phyloP scores from a whole-genome alignment of 805 yeast species.

The Ogataea angusta region DNA sequence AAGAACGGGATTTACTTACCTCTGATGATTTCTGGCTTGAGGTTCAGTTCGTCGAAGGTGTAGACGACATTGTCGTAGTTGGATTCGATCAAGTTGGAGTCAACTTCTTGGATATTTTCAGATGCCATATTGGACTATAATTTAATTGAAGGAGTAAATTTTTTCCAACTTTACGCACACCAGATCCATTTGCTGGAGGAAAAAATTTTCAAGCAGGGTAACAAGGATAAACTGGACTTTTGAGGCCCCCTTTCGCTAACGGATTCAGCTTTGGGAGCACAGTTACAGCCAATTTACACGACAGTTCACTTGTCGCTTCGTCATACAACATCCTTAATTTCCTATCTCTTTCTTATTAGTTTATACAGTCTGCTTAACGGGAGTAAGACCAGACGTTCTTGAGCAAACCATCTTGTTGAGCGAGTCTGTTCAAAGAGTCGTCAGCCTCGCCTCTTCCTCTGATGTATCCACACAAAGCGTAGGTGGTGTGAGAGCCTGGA shows the following conservation, averaged over 20 bases:
- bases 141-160: slow-evolving; percentile 10
- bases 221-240: neutral
- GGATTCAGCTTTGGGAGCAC: too few species aligned
- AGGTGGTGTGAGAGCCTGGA: slow-evolving; percentile 86
- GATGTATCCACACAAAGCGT: slow-evolving; percentile 96
- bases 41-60: slow-evolving; percentile 73
- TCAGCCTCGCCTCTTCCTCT: slow-evolving; percentile 99
- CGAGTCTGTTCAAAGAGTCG: slow-evolving; percentile 98
- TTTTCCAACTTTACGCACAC: slow-evolving; percentile 5
- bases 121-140: slow-evolving; percentile 39
- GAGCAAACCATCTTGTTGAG: slow-evolving; percentile 97
- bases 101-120: slow-evolving; percentile 70
- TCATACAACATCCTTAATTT: neutral
- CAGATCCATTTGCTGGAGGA: slow-evolving; percentile 11
- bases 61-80: slow-evolving; percentile 90
- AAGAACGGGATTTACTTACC: slow-evolving; percentile 32
- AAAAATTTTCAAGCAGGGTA: slow-evolving; percentile 12
- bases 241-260: too few species aligned
- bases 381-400: slow-evolving; percentile 95
- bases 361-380: slow-evolving; percentile 53
- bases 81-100: slow-evolving; percentile 80
- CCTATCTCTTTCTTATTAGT: slow-evolving; percentile 10
- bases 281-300: too few species aligned
- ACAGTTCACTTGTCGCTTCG: too few species aligned
- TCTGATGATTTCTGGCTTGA: slow-evolving; percentile 70